Evolutionary conservation across 169 alveolate genomes (phyloP).

Genomic region (Toxoplasma gondii): DNA sequence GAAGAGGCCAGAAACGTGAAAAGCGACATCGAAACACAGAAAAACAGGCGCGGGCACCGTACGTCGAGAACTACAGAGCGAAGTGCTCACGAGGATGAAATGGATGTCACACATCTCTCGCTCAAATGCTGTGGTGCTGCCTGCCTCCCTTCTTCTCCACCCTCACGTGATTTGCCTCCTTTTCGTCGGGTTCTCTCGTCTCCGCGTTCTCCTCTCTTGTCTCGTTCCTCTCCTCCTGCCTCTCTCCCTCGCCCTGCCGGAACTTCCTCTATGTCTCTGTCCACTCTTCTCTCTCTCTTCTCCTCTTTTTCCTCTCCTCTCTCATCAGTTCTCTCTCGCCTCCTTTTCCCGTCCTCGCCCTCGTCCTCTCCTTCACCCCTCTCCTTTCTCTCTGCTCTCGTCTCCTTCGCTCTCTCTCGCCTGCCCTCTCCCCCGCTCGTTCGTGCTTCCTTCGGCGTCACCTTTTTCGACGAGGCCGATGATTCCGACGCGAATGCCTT

Average conservation of each 20-base stretch:
- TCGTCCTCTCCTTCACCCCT: neutral
- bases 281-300: neutral
- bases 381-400: neutral
- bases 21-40: neutral
- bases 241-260: neutral
- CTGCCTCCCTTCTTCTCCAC: too few species aligned
- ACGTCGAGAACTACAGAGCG: too few species aligned
- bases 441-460: neutral
- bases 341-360: neutral
- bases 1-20: neutral
- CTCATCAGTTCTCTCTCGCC: neutral
- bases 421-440: neutral
- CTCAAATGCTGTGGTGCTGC: too few species aligned
- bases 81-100: too few species aligned
- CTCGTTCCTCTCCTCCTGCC: neutral
- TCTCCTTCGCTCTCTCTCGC: neutral
- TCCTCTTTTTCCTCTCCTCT: neutral
- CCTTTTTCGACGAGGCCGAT: slow-evolving; percentile 89
- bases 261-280: neutral
- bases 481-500: slow-evolving; percentile 84
- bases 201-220: too few species aligned
- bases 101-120: too few species aligned
- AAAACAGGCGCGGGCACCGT: neutral
- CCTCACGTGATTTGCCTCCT: too few species aligned
- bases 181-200: too few species aligned